Evolutionary conservation across 345 rosid species (phyloP), one percentile per base, ranked within the genome.

Genomic region (Populus tremula): DNA sequence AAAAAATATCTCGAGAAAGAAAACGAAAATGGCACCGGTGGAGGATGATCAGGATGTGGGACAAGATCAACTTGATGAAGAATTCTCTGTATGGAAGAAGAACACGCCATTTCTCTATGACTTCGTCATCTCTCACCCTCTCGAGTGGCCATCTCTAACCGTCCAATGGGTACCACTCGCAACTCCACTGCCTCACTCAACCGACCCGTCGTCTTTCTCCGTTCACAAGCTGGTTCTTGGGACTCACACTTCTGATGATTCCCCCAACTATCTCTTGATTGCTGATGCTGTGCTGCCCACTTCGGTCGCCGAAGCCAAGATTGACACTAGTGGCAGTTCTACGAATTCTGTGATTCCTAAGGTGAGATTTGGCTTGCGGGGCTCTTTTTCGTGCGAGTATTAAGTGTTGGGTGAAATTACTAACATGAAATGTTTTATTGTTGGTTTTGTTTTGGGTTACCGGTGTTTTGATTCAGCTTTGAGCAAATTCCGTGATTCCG

Each of bases 101-200:
- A 96, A 92, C 88, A 89, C 94, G n/a, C 94, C 94, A 2, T 86
- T 93, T 70, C 91, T 96, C 74, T 93, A 96, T 82, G 99, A 96
- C 69, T 87, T 96, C 67, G 86, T 96, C 67, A 86, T 96, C 39
- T 92, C 96, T 74, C 93, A 92, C 76, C 92, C 97, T 7, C 92
- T 93, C 5, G 99, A 93, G 85, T 92, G 97, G 96, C 98, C 99
- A 0, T 96, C 97, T 56, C 97, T 93, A n/a, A 93, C 97, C 63
- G 93, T 93, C 77, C 93, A 96, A 41, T 96, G 99, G 99, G 87
- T 92, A 9, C 98, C 97, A 0, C 81, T 69, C 0, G 77, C 91
- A 0, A 49, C 82, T 2, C 87, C 93, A 16, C 76, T 16, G n/a
- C 89, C 93, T 2, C 87, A 80, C 86, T 27, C 82, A 11, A 82